phyloP scores from a whole-genome alignment of 805 yeast genomes.

The Tetrapisispora phaffii region DNA sequence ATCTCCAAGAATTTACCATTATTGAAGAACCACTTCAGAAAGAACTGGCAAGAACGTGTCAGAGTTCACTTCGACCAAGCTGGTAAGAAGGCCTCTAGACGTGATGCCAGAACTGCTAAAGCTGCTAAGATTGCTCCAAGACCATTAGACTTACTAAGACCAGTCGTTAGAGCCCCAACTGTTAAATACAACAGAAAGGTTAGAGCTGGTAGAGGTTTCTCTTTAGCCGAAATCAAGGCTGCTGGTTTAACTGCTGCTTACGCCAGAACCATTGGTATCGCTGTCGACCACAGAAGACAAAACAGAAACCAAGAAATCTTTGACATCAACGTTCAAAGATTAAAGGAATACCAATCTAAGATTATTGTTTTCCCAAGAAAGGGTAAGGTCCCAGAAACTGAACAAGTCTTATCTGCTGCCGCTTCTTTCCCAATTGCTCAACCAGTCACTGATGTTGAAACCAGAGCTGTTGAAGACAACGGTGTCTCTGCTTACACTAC shows the following conservation, averaged over 20 bases:
- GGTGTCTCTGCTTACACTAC: conserved; percentile 83
- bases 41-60: conserved; percentile 99
- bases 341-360: conserved; percentile 91
- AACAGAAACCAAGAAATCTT: conserved; percentile 95
- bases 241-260: conserved; percentile 88
- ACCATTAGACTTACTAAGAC: conserved; percentile 93
- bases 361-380: conserved; percentile 93
- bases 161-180: conserved; percentile 98
- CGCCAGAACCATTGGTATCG: conserved; percentile 97
- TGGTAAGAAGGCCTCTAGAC: conserved; percentile 97
- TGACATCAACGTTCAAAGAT: conserved; percentile 90
- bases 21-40: conserved; percentile 99
- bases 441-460: conserved; percentile 57
- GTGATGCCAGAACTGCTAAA: conserved; percentile 86
- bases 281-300: conserved; percentile 99
- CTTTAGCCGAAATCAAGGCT: conserved; percentile 96
- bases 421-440: conserved; percentile 89
- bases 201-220: conserved; percentile 99
- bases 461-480: conserved; percentile 81
- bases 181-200: conserved; percentile 98
- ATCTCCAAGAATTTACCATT: conserved; percentile 97
- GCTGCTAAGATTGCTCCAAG: conserved; percentile 96
- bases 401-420: conserved; percentile 64
- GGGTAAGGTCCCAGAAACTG: conserved; percentile 70
- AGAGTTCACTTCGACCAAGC: conserved; percentile 99